Conservation (phyloP, 73 alveolate genomes). For the Tetrahymena borealis region DNA sequence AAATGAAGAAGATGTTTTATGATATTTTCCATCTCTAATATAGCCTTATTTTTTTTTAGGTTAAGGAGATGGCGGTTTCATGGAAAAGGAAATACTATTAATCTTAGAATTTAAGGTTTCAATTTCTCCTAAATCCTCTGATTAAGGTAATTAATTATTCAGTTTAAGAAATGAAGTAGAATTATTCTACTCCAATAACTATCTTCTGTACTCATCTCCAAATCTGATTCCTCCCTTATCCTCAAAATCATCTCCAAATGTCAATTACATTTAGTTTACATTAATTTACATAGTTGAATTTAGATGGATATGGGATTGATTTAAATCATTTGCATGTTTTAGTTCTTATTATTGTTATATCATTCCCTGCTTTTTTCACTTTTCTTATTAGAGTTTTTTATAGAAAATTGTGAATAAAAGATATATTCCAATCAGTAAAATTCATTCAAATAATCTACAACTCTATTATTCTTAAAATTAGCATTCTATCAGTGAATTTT, state of each 20-base stretch:
- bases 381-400: neutral
- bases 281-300: neutral
- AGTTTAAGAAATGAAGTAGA: neutral
- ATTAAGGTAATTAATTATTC: neutral
- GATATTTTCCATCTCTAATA: neutral
- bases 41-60: neutral
- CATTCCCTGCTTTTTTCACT: neutral
- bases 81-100: neutral
- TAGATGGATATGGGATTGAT: neutral
- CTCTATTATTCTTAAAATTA: too few relatives aligned
- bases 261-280: neutral
- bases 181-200: neutral
- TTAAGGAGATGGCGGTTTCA: neutral
- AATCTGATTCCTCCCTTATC: neutral
- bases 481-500: too few relatives aligned
- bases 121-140: neutral
- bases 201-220: neutral
- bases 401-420: neutral
- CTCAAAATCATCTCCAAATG: neutral
- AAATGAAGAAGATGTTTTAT: neutral
- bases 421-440: too few relatives aligned
- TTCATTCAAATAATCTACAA: too few relatives aligned
- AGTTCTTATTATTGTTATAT: neutral
- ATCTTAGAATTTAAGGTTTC: neutral
- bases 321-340: neutral